Evolutionary conservation across 306 rosid genomes (phyloP), one percentile per base, ranked within the genome.

Genomic region (Casuarina glauca): DNA sequence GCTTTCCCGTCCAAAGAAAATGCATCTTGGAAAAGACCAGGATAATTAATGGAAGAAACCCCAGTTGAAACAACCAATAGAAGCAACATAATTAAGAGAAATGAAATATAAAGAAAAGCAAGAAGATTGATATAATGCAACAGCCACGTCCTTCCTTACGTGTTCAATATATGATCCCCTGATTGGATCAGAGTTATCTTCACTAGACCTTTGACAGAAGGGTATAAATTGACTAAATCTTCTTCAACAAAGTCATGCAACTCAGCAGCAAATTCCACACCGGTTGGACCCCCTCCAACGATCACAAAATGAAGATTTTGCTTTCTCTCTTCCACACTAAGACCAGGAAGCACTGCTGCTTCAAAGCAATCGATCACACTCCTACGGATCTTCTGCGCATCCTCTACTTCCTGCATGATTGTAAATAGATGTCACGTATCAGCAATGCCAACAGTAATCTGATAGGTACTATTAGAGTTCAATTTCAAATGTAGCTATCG

Each of bases 231-330:
- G 74, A 76, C 78, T 72, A 95, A 84, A 87, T 95, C 98, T 75
- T 92, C 98, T 52, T 81, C 83, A 61, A 95, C 69, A 84, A 62
- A 91, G 85, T 95, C 98, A 79, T 95, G 97, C 76, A 95, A 87
- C 91, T 95, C 98, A 43, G 98, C 97, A 72, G 98, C 97, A 85
- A 95, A 95, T 82, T 95, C 98, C 73, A 95, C 88, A 62, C 98
- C 98, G 69, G 98, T 95, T 46, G 98, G 98, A 82, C 98, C 98
- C 68, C 98, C 98, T 76, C 98, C 98, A 74, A 95, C 98, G 72
- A 95, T 81, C 55, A 95, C 96, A 83, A 95, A 95, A 81, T 95
- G 98, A 86, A 95, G 98, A 89, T 91, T 91, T 76, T 82, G 84
- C 80, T 85, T 84, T 73, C 74, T 81, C 79, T 95, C 98, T 69